Conservation (phyloP, 208 protist species). For the Trypanosoma scelopori region DNA sequence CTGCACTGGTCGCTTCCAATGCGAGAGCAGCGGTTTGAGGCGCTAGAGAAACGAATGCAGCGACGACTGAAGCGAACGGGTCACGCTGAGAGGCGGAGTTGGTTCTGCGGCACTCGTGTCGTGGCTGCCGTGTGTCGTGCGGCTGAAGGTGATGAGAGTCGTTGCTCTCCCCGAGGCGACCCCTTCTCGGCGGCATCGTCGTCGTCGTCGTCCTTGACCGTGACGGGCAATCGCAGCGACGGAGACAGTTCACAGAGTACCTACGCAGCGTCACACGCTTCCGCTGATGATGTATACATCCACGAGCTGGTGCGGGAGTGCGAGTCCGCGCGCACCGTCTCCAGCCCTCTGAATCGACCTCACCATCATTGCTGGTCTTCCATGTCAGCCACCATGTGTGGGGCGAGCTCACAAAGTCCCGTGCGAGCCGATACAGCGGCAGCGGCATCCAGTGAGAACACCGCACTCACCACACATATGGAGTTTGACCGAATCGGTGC, state of each 20-base stretch:
- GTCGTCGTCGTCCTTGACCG: neutral
- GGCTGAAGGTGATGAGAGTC: neutral
- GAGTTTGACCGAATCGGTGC: conserved; percentile 20
- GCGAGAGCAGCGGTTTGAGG: conserved; percentile 7
- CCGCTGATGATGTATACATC: conserved; percentile 17
- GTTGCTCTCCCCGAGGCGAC: neutral
- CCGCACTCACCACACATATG: neutral
- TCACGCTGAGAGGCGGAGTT: neutral
- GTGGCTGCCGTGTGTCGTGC: neutral
- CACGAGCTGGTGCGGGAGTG: conserved; percentile 5
- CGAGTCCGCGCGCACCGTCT: neutral
- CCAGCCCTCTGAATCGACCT: neutral
- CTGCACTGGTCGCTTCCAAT: conserved; percentile 10
- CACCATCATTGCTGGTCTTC: neutral
- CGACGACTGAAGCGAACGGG: neutral
- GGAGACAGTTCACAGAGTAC: conserved; percentile 12
- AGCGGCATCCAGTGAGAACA: neutral
- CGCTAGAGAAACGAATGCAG: conserved; percentile 1
- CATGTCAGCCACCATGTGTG: neutral
- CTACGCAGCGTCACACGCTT: conserved; percentile 8
- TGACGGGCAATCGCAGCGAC: conserved; percentile 13
- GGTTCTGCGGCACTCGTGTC: conserved; percentile 1
- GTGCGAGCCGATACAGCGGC: neutral
- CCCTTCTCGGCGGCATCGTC: neutral
- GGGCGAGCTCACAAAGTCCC: neutral